Base-by-base conservation (phyloP, 441 rosid genomes). In the Pelargonium myrrhifolium region DNA sequence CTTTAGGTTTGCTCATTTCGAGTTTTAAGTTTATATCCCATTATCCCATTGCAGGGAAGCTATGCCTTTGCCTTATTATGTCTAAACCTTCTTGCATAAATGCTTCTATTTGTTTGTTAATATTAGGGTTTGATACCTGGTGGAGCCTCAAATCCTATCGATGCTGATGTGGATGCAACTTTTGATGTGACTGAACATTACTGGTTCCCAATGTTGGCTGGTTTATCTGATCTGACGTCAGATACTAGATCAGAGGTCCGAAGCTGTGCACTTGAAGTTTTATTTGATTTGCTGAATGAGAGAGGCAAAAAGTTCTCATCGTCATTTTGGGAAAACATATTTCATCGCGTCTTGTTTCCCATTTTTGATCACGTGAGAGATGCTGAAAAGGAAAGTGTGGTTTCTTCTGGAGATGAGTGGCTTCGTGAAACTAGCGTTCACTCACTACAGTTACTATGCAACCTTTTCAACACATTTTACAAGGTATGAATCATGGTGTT, bases 181-280 rank as follows among this genome's bases (percentile, higher is more conserved):
- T 75, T 87, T 76, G 99, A 96, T 77, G 87, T 96, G 65, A 93
- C 98, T 55, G 99, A 96, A 81, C 92, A 92, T 84, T 96, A 86
- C 78, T 96, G 99, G 99, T 93, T 85, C 83, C 99, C 98, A 7
- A 96, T 96, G 99, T 87, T 96, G 69, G 98, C 99, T 65, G 99
- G 98, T 80, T 83, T 96, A 73, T 96, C 99, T 67, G 99, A 93
- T 83, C 83, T 96, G 75, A 96, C 97, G 24, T 88, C 90, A 74
- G 99, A 96, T 82, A 81, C 85, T n/a, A 85, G 99, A 76, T 78
- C 91, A 9, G 99, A 93, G 82, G 96, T 96, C 79, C 81, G 98
- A 75, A 89, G 93, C 81, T 96, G 99, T 73, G 97, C 99, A 37
- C 86, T 96, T 61, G 99, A 96, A 82, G 99, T 96, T 77, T 76